Percentiles rank a stretch among this genome's conserved stretches.
These are phyloP conservation scores for Aplosporella prunicola DNA, from an alignment of 2,329 filamentous ascomycete species.

Conservation along the genomic window DNA sequence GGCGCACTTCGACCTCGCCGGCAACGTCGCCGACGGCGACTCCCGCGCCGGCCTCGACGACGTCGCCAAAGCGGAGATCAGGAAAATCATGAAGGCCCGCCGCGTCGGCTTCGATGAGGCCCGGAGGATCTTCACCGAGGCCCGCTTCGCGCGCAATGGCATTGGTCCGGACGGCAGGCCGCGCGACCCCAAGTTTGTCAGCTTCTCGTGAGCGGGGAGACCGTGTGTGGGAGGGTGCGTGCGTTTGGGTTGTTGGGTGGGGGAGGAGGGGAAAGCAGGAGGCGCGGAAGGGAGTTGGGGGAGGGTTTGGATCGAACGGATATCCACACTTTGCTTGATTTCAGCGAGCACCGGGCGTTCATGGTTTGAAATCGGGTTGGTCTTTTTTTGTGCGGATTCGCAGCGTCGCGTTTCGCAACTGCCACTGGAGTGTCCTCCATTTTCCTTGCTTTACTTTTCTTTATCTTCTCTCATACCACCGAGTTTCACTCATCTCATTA, in stretches of 20 bases:
- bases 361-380: not conserved
- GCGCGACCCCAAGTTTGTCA: slow-evolving; percentile 89
- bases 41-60: slow-evolving; percentile 72
- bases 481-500: no score
- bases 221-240: not conserved
- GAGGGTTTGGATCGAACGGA: not conserved
- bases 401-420: no score
- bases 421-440: slow-evolving; percentile 4
- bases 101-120: slow-evolving; percentile 86
- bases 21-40: slow-evolving; percentile 74
- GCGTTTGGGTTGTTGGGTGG: not conserved
- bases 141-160: slow-evolving; percentile 74
- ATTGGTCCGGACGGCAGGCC: slow-evolving; percentile 84
- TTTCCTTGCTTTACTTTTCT: slow-evolving; percentile 4
- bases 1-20: slow-evolving; percentile 69
- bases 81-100: slow-evolving; percentile 81
- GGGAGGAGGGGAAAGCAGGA: not conserved
- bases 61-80: slow-evolving; percentile 68
- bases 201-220: slow-evolving; percentile 55
- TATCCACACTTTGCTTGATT: not conserved
- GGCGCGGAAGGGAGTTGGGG: not conserved
- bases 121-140: slow-evolving; percentile 74
- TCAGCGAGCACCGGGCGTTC: slow-evolving; percentile 8
- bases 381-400: slow-evolving; percentile 2
- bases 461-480: no score